Conservation (phyloP, 768 basidiomycete genomes). For the Suillus ampliporus region DNA sequence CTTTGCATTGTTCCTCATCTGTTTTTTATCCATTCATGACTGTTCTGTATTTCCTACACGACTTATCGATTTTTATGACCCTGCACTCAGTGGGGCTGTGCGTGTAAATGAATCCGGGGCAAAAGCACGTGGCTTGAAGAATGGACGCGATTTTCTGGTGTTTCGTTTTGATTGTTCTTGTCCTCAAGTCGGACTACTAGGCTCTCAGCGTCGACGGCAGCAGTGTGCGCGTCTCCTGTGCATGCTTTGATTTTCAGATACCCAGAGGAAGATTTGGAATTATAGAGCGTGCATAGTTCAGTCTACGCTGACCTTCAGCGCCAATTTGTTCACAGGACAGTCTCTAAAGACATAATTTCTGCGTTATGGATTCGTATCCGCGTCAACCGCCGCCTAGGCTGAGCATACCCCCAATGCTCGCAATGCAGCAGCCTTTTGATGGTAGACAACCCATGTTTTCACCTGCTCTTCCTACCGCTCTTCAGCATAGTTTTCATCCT, state of each 20-base stretch:
- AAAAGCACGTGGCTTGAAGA: slow-evolving; percentile 7
- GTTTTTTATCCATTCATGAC: not conserved
- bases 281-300: slow-evolving; percentile 8
- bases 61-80: not conserved
- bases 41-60: not conserved
- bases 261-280: slow-evolving; percentile 2
- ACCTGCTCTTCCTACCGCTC: slow-evolving; percentile 63
- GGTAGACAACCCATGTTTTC: slow-evolving; percentile 61
- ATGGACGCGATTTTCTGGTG: slow-evolving; percentile 5
- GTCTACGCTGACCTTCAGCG: slow-evolving; percentile 7
- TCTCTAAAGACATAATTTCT: slow-evolving; percentile 15
- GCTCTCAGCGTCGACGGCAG: slow-evolving; percentile 3
- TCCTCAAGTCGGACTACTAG: not conserved
- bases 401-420: slow-evolving; percentile 58
- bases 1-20: not conserved
- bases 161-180: slow-evolving; percentile 6
- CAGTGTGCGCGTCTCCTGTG: slow-evolving; percentile 6
- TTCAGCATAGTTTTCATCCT: slow-evolving; percentile 64
- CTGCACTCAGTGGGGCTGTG: not conserved
- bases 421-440: slow-evolving; percentile 60
- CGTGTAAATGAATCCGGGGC: not conserved
- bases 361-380: slow-evolving; percentile 41
- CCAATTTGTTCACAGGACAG: slow-evolving; percentile 4
- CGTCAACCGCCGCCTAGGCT: slow-evolving; percentile 63
- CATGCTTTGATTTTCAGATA: slow-evolving; percentile 6